These are phyloP conservation scores for Lizonia empirigonia DNA, from an alignment of 2,329 filamentous ascomycete species.

Conservation along the genomic window DNA sequence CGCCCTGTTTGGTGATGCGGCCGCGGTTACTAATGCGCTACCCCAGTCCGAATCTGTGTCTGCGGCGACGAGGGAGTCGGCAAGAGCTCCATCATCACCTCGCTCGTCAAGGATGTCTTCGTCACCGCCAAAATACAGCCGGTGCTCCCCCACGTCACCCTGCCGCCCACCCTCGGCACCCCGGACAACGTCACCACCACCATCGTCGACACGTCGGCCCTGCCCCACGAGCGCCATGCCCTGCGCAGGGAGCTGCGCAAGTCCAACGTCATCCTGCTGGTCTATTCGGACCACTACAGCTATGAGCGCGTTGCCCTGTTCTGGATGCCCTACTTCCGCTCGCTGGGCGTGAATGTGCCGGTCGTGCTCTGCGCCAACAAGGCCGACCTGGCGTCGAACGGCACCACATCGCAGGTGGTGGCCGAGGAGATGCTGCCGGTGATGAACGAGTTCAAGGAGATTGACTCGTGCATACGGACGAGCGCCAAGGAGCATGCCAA, in stretches of 20 bases:
- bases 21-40: conserved; percentile 8
- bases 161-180: conserved; percentile 89
- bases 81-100: conserved; percentile 73
- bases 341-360: conserved; percentile 96
- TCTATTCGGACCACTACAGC: conserved; percentile 98
- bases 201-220: conserved; percentile 94
- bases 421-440: conserved; percentile 98
- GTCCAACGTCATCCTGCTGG: conserved; percentile 93
- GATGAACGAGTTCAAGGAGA: conserved; percentile 98
- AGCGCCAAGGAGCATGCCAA: conserved; percentile 92
- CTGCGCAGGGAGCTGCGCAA: conserved; percentile 94
- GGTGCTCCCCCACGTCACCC: conserved; percentile 91
- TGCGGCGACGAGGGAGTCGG: conserved; percentile 84
- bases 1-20: conserved; percentile 1
- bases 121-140: conserved; percentile 94
- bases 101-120: conserved; percentile 96
- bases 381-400: conserved; percentile 79
- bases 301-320: conserved; percentile 96
- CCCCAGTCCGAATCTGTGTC: conserved; percentile 84
- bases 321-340: conserved; percentile 98
- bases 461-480: conserved; percentile 95
- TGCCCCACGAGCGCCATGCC: conserved; percentile 88
- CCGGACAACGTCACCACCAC: conserved; percentile 97
- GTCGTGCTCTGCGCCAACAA: conserved; percentile 98
- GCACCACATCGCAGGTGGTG: conserved; percentile 79